Base-by-base conservation (phyloP, 768 basidiomycete genomes). In the Suillus subaureus region DNA sequence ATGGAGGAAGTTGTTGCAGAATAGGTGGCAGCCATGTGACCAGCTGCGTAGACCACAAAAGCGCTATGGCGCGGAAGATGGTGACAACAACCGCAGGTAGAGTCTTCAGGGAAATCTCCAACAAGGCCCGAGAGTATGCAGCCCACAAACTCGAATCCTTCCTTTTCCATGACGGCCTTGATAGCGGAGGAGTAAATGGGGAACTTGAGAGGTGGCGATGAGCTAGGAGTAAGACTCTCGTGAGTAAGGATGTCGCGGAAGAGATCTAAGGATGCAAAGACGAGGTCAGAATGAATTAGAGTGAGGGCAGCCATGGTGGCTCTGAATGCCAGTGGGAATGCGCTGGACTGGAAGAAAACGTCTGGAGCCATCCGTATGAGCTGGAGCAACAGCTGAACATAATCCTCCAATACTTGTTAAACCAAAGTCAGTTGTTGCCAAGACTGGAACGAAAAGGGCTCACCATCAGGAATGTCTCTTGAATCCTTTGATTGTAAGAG, bases 71-170 rank as follows among this genome's bases (percentile, higher is more conserved):
- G 18, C 93, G 86, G 75, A 97, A 86, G 67, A 98, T 89, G 3
- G 90, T 87, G 63, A 94, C 87, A 54, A 96, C 89, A 42, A 81
- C 74, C 11, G 91, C 83, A 7, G n/a, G 88, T 82, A 4, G 89
- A 85, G 65, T 98, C 97, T 73, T 94, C 94, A 4, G 94, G 93
- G 75, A 96, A 99, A 67, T 92, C 90, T 26, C 91, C 89, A 5
- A 93, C 88, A 33, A 98, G 81, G 4, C 97, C 97, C 23, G 83
- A 79, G 61, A 99, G 80, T 35, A 95, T 75, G 68, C 86, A 86
- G 16, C 84, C 84, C 18, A 93, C 74, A 18, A 99, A 82, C 70
- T 87, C 85, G 62, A 85, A 84, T 4, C 95, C 94, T 74, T 93
- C 88, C 67, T 88, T 87, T 62, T 86, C 82, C 55, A 96, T 76